A percentile compares a stretch with the other conserved stretches of the same genome.
These are phyloP conservation scores for Glycine latifolia DNA, from an alignment of 306 rosid genomes.

Conservation along the genomic window DNA sequence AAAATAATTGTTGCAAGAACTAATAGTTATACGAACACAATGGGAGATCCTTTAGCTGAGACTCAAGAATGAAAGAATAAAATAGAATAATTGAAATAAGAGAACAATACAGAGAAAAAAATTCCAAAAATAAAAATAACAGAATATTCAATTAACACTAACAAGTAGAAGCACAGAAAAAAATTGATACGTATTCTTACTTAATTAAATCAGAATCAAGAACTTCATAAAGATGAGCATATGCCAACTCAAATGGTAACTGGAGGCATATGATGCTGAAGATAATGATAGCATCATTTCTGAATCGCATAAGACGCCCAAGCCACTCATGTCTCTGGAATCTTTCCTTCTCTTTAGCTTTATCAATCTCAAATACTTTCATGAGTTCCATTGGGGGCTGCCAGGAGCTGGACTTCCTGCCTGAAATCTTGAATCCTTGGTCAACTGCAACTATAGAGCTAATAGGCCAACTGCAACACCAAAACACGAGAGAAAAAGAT, in stretches of 20 bases:
- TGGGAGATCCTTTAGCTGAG: conserved; percentile 6
- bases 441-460: conserved; percentile 63
- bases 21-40: conserved; percentile 7
- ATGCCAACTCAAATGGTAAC: conserved; percentile 95
- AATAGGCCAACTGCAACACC: conserved; percentile 78
- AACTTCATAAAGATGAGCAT: conserved; percentile 91
- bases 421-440: conserved; percentile 59
- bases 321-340: conserved; percentile 91
- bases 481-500: conserved; percentile 34
- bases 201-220: conserved; percentile 64
- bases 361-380: conserved; percentile 68
- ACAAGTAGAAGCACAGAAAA: conserved; percentile 34
- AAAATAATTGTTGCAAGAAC: conserved; percentile 11
- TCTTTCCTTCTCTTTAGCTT: conserved; percentile 64
- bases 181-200: conserved; percentile 61
- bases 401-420: conserved; percentile 59
- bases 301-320: conserved; percentile 79
- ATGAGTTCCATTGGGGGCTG: conserved; percentile 62
- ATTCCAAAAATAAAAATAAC: neutral
- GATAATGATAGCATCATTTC: conserved; percentile 85
- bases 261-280: conserved; percentile 94
- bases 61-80: neutral
- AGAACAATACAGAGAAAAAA: neutral
- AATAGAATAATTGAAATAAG: conserved; percentile 5
- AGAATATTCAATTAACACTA: conserved; percentile 39